Conservation (phyloP, 352 stramenopile genomes). For the Phytophthora nicotianae region DNA sequence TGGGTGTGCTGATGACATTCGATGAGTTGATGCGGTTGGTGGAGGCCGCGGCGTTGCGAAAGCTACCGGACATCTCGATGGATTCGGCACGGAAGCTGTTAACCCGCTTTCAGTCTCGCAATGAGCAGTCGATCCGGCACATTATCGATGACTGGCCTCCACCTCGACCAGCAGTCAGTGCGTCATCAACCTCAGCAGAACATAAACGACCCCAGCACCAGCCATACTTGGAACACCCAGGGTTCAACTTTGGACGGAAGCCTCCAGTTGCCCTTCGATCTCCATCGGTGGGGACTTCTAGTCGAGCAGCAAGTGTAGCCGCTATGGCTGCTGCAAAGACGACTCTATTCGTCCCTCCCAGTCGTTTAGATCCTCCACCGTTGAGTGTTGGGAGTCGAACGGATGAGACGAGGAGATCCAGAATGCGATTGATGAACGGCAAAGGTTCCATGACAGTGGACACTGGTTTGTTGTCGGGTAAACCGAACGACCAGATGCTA, state of each 20-base stretch:
- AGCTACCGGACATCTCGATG: conserved; percentile 65
- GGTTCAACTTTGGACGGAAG: conserved; percentile 15
- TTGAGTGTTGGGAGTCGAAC: background rate
- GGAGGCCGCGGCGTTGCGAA: conserved; percentile 54
- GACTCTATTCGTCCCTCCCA: conserved; percentile 8
- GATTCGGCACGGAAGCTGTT: conserved; percentile 54
- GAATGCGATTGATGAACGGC: conserved; percentile 1
- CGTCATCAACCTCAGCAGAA: background rate
- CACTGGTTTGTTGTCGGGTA: background rate
- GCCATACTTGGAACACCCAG: conserved; percentile 26
- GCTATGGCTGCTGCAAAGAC: conserved; percentile 13
- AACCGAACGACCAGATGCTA: conserved; percentile 7
- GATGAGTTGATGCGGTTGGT: conserved; percentile 66
- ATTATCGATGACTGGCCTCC: conserved; percentile 56
- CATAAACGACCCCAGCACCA: background rate
- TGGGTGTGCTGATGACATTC: conserved; percentile 75
- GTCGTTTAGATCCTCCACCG: conserved; percentile 4
- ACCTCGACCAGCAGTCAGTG: background rate
- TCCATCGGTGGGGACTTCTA: background rate
- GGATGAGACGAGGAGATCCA: background rate
- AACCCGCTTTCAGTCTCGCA: conserved; percentile 54
- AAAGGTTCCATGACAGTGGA: background rate
- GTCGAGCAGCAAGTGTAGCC: background rate
- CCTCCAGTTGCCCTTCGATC: conserved; percentile 10
- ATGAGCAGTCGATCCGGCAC: conserved; percentile 55